phyloP scores from a whole-genome alignment of 257 asterid genomes.

The Solanum bulbocastanum region DNA sequence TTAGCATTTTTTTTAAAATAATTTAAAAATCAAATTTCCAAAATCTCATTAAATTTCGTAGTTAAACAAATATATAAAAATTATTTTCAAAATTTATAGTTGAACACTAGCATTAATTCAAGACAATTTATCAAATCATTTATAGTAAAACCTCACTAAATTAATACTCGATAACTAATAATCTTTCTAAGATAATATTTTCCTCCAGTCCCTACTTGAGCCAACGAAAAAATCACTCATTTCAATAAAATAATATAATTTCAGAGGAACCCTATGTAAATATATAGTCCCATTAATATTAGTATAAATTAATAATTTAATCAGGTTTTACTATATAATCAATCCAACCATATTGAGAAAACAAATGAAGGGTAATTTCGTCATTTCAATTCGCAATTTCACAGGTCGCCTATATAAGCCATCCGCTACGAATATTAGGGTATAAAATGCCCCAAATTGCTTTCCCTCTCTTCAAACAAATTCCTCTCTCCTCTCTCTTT shows the following conservation, averaged over 20 bases:
- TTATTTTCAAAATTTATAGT: not conserved
- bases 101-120: fast-evolving
- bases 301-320: too few relatives aligned
- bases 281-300: too few relatives aligned
- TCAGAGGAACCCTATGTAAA: too few relatives aligned
- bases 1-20: too few relatives aligned
- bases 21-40: not conserved
- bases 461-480: constrained; percentile 9
- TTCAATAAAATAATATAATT: too few relatives aligned
- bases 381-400: not conserved
- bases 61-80: not conserved
- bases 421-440: constrained; percentile 57
- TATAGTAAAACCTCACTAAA: too few relatives aligned
- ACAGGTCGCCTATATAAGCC: constrained; percentile 33
- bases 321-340: too few relatives aligned
- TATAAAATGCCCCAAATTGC: constrained; percentile 59
- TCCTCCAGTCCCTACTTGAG: too few relatives aligned
- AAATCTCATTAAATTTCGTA: not conserved
- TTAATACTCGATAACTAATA: too few relatives aligned
- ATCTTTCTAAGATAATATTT: too few relatives aligned
- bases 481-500: not conserved
- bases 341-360: not conserved
- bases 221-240: too few relatives aligned
- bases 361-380: not conserved
- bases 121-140: not conserved